Conservation (phyloP, 2,329 filamentous ascomycete genomes). For the Colletotrichum liaoningense region DNA sequence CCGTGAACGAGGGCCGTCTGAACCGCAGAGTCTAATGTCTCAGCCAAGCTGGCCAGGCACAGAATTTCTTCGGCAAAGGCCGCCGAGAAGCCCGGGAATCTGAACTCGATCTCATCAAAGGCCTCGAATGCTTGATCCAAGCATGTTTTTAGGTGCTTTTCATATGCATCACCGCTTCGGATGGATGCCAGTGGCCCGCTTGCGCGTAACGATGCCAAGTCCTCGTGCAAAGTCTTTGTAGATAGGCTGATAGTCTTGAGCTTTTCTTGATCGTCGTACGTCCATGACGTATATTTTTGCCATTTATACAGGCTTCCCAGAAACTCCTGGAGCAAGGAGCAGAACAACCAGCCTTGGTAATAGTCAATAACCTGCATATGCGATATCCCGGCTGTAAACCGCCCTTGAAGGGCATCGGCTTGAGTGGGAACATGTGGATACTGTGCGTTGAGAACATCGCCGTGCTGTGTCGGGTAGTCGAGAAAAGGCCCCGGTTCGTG, state of each 20-base stretch:
- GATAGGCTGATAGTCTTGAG: background rate
- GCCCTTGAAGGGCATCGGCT: conserved; percentile 12
- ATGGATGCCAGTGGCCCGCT: background rate
- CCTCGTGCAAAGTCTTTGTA: conserved; percentile 6
- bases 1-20: conserved; percentile 13
- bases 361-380: conserved; percentile 15
- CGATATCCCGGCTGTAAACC: background rate
- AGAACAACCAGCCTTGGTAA: conserved; percentile 25
- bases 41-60: conserved; percentile 18
- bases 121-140: background rate
- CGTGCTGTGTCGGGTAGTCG: conserved; percentile 20
- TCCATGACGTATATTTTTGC: background rate
- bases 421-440: conserved; percentile 21
- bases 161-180: background rate
- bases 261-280: background rate
- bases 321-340: conserved; percentile 2
- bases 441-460: background rate
- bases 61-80: conserved; percentile 5
- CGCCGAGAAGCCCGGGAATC: conserved; percentile 4
- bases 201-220: background rate
- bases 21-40: conserved; percentile 19
- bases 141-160: background rate
- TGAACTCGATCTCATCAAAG: background rate
- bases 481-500: conserved; percentile 14
- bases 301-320: background rate